These are phyloP conservation scores for Podospora tetraspora DNA, from an alignment of 495 filamentous ascomycete genomes.

Conservation along the genomic window DNA sequence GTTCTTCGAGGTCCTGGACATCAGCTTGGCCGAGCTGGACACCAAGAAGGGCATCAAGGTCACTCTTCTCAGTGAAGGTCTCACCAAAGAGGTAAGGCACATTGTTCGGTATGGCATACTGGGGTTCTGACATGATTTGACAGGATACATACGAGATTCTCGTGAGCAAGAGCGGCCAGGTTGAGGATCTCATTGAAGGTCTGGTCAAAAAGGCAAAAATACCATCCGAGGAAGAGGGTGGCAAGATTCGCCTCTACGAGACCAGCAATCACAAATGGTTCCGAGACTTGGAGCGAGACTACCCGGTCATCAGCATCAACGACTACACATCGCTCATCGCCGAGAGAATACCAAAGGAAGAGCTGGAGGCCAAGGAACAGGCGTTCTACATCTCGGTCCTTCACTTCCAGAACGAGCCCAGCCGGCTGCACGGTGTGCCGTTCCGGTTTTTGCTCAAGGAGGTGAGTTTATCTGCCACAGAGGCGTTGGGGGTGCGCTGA, in stretches of 20 bases:
- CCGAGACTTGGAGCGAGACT: constrained; percentile 60
- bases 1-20: constrained; percentile 88
- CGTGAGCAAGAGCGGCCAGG: constrained; percentile 72
- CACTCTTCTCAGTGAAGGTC: constrained; percentile 80
- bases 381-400: constrained; percentile 68
- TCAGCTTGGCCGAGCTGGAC: constrained; percentile 87
- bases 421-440: constrained; percentile 69
- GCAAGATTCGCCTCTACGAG: constrained; percentile 70
- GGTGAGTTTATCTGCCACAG: constrained; percentile 44
- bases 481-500: constrained; percentile 13
- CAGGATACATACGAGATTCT: constrained; percentile 73
- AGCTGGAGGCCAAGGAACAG: constrained; percentile 50
- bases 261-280: constrained; percentile 71
- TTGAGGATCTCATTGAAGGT: constrained; percentile 67
- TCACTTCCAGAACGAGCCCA: constrained; percentile 86
- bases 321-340: constrained; percentile 84
- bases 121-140: constrained; percentile 11
- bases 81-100: constrained; percentile 71
- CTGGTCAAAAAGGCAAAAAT: constrained; percentile 76
- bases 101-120: constrained; percentile 1
- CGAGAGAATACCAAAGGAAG: constrained; percentile 76
- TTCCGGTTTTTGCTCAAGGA: constrained; percentile 86
- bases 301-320: constrained; percentile 64
- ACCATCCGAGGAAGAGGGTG: constrained; percentile 60
- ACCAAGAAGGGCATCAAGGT: constrained; percentile 81